Percentiles rank a stretch among this genome's conserved stretches.
Evolutionary conservation across 768 basidiomycete genomes (phyloP).

Genomic region (Asterophora lycoperdoides): DNA sequence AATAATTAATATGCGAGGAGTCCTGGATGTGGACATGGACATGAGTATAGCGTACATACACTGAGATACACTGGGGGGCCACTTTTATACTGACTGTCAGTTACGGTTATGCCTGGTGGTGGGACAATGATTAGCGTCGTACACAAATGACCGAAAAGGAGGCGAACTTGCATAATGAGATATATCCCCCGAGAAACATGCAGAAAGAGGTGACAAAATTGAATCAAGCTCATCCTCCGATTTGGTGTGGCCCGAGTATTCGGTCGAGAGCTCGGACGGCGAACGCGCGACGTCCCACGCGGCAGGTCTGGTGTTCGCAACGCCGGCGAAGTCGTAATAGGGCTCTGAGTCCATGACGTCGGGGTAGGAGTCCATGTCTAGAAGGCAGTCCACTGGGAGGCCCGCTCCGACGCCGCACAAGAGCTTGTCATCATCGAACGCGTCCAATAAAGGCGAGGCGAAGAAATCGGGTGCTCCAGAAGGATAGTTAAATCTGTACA

Average conservation of each 20-base stretch:
- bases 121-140: not conserved
- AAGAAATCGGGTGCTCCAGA: slow-evolving; percentile 10
- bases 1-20: slow-evolving; percentile 12
- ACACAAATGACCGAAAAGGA: not conserved
- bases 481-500: slow-evolving; percentile 52
- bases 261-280: slow-evolving; percentile 13
- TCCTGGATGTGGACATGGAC: not conserved
- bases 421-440: slow-evolving; percentile 13
- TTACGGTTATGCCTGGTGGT: slow-evolving; percentile 11
- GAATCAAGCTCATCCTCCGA: slow-evolving; percentile 16
- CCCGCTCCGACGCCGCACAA: slow-evolving; percentile 11
- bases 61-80: slow-evolving; percentile 10
- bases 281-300: slow-evolving; percentile 15
- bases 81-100: slow-evolving; percentile 4
- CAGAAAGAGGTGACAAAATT: slow-evolving; percentile 19
- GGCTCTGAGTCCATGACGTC: slow-evolving; percentile 14
- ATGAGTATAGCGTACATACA: slow-evolving; percentile 16
- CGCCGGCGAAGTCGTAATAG: slow-evolving; percentile 12
- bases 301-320: slow-evolving; percentile 5
- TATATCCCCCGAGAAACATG: slow-evolving; percentile 27
- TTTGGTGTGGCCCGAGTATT: slow-evolving; percentile 11
- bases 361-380: slow-evolving; percentile 16
- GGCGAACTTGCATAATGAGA: slow-evolving; percentile 30
- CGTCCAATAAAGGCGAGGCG: slow-evolving; percentile 11
- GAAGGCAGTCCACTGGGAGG: slow-evolving; percentile 18